Conservation (phyloP, 805 yeast species). For the Lachancea quebecensis region DNA sequence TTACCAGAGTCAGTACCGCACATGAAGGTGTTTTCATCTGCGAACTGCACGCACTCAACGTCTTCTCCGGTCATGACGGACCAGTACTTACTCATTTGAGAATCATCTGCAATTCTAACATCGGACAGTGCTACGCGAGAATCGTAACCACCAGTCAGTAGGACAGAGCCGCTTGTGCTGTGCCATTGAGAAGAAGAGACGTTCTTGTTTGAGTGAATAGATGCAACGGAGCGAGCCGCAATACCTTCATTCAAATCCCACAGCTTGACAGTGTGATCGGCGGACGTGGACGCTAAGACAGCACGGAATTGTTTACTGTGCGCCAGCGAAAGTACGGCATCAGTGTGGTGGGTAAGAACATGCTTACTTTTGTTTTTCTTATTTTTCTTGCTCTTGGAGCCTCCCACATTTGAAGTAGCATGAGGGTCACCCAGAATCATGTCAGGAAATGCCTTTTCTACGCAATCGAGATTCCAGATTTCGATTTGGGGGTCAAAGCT, state of each 20-base stretch:
- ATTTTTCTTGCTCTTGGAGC: slow-evolving; percentile 43
- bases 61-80: slow-evolving; percentile 65
- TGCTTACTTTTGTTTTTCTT: slow-evolving; percentile 44
- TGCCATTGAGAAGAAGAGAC: slow-evolving; percentile 91
- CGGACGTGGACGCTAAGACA: slow-evolving; percentile 88
- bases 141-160: slow-evolving; percentile 92
- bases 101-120: slow-evolving; percentile 64
- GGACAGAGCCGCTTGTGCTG: slow-evolving; percentile 52
- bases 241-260: slow-evolving; percentile 80
- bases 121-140: slow-evolving; percentile 75
- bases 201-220: slow-evolving; percentile 67
- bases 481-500: slow-evolving; percentile 97
- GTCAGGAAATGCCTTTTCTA: slow-evolving; percentile 94
- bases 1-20: slow-evolving; percentile 92
- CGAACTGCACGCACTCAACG: slow-evolving; percentile 76
- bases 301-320: slow-evolving; percentile 78
- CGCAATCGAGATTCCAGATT: slow-evolving; percentile 88
- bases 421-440: slow-evolving; percentile 78
- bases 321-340: slow-evolving; percentile 82
- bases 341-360: slow-evolving; percentile 76
- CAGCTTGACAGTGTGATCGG: slow-evolving; percentile 87
- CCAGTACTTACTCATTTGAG: slow-evolving; percentile 57
- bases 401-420: slow-evolving; percentile 31
- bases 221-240: slow-evolving; percentile 67
- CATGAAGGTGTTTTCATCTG: slow-evolving; percentile 50